These are phyloP conservation scores for Dionaea muscipula DNA, from an alignment of 179 eudicot genomes.

Conservation along the genomic window DNA sequence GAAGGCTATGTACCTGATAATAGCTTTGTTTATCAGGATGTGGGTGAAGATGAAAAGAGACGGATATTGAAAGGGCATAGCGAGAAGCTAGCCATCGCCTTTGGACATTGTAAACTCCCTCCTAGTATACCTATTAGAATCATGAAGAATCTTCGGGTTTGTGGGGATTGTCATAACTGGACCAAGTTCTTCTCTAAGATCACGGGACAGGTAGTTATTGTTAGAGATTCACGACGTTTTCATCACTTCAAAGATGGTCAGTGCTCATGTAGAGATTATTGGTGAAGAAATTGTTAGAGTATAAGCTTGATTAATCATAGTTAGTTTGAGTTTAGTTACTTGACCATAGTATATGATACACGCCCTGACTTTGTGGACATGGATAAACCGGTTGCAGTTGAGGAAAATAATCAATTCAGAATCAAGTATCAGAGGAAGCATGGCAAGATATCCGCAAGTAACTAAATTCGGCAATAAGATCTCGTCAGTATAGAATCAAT, in stretches of 20 bases:
- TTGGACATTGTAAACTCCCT: constrained; percentile 15
- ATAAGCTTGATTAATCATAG: no score
- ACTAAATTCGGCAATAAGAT: no score
- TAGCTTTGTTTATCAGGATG: constrained; percentile 20
- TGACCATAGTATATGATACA: no score
- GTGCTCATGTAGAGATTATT: constrained; percentile 17
- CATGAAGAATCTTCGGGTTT: constrained; percentile 12
- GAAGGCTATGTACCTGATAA: constrained; percentile 16
- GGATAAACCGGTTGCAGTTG: no score
- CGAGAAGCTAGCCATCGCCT: constrained; percentile 19
- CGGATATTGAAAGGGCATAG: constrained; percentile 11
- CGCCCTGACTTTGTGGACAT: no score
- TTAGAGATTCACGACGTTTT: constrained; percentile 20
- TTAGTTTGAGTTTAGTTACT: no score
- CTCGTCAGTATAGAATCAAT: no score
- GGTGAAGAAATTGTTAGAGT: no score
- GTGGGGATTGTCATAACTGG: constrained; percentile 18
- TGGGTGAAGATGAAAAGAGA: constrained; percentile 18
- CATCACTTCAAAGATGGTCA: constrained; percentile 16
- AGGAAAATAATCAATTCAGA: no score
- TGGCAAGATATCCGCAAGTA: no score
- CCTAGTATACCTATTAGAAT: constrained; percentile 12
- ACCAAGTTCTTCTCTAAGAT: constrained; percentile 15
- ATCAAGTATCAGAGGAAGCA: no score
- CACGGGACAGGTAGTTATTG: constrained; percentile 15